Conservation (phyloP, 257 asterid genomes). For the Craterostigma plantagineum region DNA sequence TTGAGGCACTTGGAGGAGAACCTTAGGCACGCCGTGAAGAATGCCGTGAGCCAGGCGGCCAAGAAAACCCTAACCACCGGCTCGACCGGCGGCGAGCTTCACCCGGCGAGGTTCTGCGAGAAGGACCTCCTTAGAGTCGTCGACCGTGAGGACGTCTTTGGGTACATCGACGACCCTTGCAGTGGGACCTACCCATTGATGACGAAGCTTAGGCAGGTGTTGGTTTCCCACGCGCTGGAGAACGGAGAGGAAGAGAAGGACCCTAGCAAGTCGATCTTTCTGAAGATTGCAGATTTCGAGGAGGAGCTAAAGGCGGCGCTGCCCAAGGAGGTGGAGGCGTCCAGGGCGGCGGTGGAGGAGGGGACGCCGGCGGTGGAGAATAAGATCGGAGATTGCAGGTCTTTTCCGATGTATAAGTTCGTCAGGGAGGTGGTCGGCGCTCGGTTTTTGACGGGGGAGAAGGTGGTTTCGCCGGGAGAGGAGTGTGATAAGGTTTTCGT, state of each 20-base stretch:
- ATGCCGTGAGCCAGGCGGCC: slow-evolving; percentile 18
- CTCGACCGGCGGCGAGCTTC: slow-evolving; percentile 15
- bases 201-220: slow-evolving; percentile 20
- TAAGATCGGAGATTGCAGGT: slow-evolving; percentile 19
- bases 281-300: slow-evolving; percentile 20
- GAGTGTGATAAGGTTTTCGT: slow-evolving; percentile 23
- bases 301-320: slow-evolving; percentile 17
- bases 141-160: slow-evolving; percentile 16
- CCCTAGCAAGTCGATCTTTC: slow-evolving; percentile 12
- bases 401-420: slow-evolving; percentile 21
- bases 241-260: slow-evolving; percentile 12
- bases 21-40: slow-evolving; percentile 13
- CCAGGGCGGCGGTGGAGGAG: slow-evolving; percentile 13
- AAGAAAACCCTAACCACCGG: slow-evolving; percentile 12
- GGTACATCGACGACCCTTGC: slow-evolving; percentile 22
- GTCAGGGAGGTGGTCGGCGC: slow-evolving; percentile 21
- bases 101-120: slow-evolving; percentile 21
- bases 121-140: slow-evolving; percentile 20
- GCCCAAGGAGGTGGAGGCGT: slow-evolving; percentile 21
- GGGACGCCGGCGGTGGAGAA: slow-evolving; percentile 9
- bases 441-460: slow-evolving; percentile 17
- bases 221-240: slow-evolving; percentile 19
- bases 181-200: slow-evolving; percentile 19
- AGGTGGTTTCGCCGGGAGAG: slow-evolving; percentile 20
- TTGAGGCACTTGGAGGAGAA: slow-evolving; percentile 24